Base-by-base conservation (phyloP, 2,329 filamentous ascomycete genomes). In the Lachnellula occidentalis region DNA sequence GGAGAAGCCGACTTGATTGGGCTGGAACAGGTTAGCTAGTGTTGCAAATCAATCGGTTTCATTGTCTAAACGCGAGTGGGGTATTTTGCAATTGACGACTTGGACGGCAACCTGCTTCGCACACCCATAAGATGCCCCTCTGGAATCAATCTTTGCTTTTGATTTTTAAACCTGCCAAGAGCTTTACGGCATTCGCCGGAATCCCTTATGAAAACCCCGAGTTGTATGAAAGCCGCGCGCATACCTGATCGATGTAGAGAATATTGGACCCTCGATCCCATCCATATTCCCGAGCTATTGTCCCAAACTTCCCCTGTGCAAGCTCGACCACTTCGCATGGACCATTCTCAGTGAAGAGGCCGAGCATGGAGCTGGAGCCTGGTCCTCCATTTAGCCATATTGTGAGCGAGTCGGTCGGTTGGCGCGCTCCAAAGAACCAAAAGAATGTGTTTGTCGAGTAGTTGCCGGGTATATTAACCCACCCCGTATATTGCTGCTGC, bases 401-500 rank as follows among this genome's bases (percentile, higher is more conserved):
- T 3, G 82, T 79, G 47, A 85, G 66, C 34, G 75, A 75, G 70
- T 59, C 72, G 66, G 58, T 80, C 65, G 76, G 73, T 41, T 73
- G 71, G 34, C 75, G 69, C 3, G 72, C 71, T 52, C 71, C 72
- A 60, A 76, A 71, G 56, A 76, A 76, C 73, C 74, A 76, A 66
- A 76, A 76, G 67, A 76, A 76, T 22, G 68, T 72, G 53, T 73
- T 81, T 43, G 77, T 77, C 17, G 76, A 70, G 60, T 76, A 80
- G 27, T 73, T 69, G 45, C 76, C 83, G 5, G 83, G 81, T 5
- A 88, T 70, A 51, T 72, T 77, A 53, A 89, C 81, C 78, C 87
- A 88, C 64, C 86, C 86, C 4, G 83, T 81, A 65, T 85, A 87
- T 67, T 89, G 86, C 67, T 83, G 78, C 69, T 90, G 86, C 1